These are phyloP conservation scores for Aschersonia sp. DNA, from an alignment of 2,329 filamentous ascomycete genomes.

Conservation along the genomic window DNA sequence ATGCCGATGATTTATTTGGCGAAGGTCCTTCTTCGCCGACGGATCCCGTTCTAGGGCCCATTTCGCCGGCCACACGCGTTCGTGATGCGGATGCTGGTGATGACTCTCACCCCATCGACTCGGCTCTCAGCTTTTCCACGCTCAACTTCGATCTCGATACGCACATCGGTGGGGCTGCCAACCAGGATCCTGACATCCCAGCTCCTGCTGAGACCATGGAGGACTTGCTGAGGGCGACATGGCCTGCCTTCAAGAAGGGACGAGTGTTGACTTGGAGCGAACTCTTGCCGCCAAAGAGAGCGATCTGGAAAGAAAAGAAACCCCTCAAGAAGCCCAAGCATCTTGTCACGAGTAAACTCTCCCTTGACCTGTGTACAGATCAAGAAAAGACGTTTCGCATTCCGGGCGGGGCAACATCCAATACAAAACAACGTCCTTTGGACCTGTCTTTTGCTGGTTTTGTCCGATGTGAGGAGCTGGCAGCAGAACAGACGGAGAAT, in stretches of 20 bases:
- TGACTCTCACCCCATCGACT: slow-evolving; percentile 16
- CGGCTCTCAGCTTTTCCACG: slow-evolving; percentile 20
- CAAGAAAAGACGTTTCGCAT: slow-evolving; percentile 76
- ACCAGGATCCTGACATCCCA: slow-evolving; percentile 49
- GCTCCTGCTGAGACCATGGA: slow-evolving; percentile 57
- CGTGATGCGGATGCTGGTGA: slow-evolving; percentile 23
- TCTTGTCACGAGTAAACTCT: slow-evolving; percentile 75
- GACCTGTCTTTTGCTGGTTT: slow-evolving; percentile 33
- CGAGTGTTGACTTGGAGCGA: slow-evolving; percentile 67
- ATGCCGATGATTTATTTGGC: slow-evolving; percentile 55
- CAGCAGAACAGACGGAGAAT: slow-evolving; percentile 18
- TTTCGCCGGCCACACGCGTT: slow-evolving; percentile 29
- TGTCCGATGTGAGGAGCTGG: slow-evolving; percentile 27
- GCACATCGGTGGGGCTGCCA: slow-evolving; percentile 26
- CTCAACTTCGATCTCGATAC: slow-evolving; percentile 35
- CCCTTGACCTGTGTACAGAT: slow-evolving; percentile 71
- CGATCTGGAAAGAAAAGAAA: slow-evolving; percentile 63
- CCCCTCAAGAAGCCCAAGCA: slow-evolving; percentile 68
- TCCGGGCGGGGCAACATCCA: slow-evolving; percentile 40
- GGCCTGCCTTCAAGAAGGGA: slow-evolving; percentile 66
- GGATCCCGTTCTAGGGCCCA: slow-evolving; percentile 24
- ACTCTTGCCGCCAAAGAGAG: slow-evolving; percentile 67
- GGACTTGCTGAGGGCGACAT: slow-evolving; percentile 65
- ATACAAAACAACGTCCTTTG: slow-evolving; percentile 38
- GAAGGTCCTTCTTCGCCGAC: slow-evolving; percentile 39